These are phyloP conservation scores for Mycena rebaudengoi DNA, from an alignment of 768 basidiomycete genomes.

Conservation along the genomic window DNA sequence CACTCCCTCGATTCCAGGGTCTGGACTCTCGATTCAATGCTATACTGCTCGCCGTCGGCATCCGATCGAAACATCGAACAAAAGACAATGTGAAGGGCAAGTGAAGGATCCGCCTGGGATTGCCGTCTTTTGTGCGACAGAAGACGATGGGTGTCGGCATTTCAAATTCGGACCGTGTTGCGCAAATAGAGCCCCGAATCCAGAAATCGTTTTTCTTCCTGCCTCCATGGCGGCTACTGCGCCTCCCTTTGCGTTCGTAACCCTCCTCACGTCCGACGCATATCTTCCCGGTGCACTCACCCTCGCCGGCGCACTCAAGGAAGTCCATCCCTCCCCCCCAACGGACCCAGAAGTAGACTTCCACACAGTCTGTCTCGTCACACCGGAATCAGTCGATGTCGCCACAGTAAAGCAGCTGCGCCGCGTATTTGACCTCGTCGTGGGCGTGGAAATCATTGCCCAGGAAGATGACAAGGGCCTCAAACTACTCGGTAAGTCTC, in stretches of 20 bases:
- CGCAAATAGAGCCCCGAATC: background rate
- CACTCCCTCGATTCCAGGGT: too few species aligned
- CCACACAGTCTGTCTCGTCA: conserved; percentile 89
- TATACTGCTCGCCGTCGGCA: too few species aligned
- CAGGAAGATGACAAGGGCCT: conserved; percentile 73
- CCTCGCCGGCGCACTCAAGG: conserved; percentile 83
- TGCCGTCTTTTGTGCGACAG: too few species aligned
- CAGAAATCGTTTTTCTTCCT: conserved; percentile 29
- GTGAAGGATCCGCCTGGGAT: too few species aligned
- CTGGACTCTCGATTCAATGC: too few species aligned
- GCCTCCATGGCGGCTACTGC: conserved; percentile 59
- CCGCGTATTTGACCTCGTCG: conserved; percentile 81
- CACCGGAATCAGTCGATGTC: conserved; percentile 92
- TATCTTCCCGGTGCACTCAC: conserved; percentile 95
- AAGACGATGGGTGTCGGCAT: background rate
- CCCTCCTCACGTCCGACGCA: conserved; percentile 89
- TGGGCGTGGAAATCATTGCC: conserved; percentile 91
- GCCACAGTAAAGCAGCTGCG: conserved; percentile 81
- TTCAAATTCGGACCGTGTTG: background rate
- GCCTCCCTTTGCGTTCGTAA: conserved; percentile 81
- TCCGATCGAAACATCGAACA: too few species aligned
- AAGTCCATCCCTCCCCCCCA: conserved; percentile 73
- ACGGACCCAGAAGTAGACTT: conserved; percentile 71
- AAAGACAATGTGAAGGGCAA: too few species aligned
- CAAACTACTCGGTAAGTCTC: conserved; percentile 80